Evolutionary conservation across 371 early-diverging fungal genomes (phyloP).

Genomic region (Choanephora cucurbitarum): DNA sequence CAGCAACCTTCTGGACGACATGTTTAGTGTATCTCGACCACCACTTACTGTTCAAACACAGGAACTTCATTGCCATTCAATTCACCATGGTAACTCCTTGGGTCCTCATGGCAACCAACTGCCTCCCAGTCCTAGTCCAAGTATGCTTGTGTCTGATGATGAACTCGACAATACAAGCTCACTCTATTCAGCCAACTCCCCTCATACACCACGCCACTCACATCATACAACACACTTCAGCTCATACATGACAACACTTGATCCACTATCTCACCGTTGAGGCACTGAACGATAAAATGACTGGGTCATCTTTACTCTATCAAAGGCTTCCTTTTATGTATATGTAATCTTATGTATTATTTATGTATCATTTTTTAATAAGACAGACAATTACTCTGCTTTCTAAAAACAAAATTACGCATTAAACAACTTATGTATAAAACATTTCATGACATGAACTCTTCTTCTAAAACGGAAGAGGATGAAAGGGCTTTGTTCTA

Average conservation of each 20-base stretch:
- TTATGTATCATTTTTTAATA: too few relatives aligned
- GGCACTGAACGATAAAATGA: too few relatives aligned
- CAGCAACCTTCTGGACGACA: conserved; percentile 15
- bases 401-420: too few relatives aligned
- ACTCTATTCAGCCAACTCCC: conserved; percentile 31
- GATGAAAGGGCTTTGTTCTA: too few relatives aligned
- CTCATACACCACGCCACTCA: conserved; percentile 31
- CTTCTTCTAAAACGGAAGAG: too few relatives aligned
- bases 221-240: neutral
- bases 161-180: conserved; percentile 29
- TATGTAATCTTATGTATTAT: too few relatives aligned
- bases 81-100: conserved; percentile 5
- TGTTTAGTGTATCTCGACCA: conserved; percentile 17
- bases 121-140: conserved; percentile 38
- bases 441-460: too few relatives aligned
- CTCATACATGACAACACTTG: neutral
- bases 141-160: conserved; percentile 34
- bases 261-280: neutral
- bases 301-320: too few relatives aligned
- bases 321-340: too few relatives aligned
- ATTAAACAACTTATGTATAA: too few relatives aligned
- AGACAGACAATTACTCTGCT: too few relatives aligned
- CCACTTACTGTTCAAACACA: conserved; percentile 37
- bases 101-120: conserved; percentile 23
- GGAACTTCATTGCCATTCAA: conserved; percentile 13